Evolutionary conservation across 1,284 basidiomycete species (phyloP).

Genomic region (Rugosomyces carneus): DNA sequence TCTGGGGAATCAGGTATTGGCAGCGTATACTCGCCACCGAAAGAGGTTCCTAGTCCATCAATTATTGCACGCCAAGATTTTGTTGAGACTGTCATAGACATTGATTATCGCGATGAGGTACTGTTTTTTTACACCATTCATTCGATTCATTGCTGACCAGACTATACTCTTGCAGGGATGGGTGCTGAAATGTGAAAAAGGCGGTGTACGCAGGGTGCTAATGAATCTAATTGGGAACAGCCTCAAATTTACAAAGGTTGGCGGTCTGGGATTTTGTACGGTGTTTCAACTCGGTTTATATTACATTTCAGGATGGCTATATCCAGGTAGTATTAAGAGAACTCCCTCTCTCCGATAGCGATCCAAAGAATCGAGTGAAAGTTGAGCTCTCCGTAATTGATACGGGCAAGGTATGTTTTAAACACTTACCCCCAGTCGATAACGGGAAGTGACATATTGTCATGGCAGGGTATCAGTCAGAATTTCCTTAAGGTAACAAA

Average conservation of each 20-base stretch:
- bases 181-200: constrained; percentile 86
- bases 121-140: background rate
- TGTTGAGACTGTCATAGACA: constrained; percentile 87
- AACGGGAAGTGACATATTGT: background rate
- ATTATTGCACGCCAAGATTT: constrained; percentile 30
- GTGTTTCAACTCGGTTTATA: background rate
- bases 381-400: constrained; percentile 86
- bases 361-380: constrained; percentile 54
- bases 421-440: constrained; percentile 6
- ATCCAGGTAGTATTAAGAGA: constrained; percentile 84
- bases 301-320: constrained; percentile 63
- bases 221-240: constrained; percentile 98
- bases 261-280: background rate
- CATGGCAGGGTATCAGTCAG: constrained; percentile 73
- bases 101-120: constrained; percentile 67
- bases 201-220: constrained; percentile 84
- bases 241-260: constrained; percentile 82
- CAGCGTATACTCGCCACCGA: constrained; percentile 84
- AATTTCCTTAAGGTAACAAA: constrained; percentile 71
- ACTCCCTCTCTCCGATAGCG: constrained; percentile 48
- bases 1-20: constrained; percentile 76
- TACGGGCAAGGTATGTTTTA: constrained; percentile 68
- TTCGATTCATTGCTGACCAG: constrained; percentile 4
- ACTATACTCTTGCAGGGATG: constrained; percentile 56
- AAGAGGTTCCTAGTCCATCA: constrained; percentile 39